Conservation (phyloP, 768 basidiomycete species). For the Sistotremastrum suecicum region DNA sequence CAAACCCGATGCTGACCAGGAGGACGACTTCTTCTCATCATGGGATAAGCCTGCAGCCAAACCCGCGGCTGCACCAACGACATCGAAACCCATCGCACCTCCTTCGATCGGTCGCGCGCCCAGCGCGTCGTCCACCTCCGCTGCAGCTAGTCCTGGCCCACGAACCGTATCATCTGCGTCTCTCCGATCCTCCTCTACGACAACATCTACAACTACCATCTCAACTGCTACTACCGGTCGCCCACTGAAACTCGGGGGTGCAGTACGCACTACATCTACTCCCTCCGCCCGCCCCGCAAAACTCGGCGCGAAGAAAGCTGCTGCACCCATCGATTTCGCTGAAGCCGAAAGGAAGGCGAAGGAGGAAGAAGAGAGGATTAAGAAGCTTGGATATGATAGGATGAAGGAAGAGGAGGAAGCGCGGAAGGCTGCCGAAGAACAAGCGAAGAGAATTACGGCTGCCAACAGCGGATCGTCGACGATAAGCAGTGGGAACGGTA, state of each 20-base stretch:
- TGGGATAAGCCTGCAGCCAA: constrained; percentile 71
- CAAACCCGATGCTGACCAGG: constrained; percentile 29
- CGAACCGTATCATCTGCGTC: constrained; percentile 57
- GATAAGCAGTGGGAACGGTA: constrained; percentile 15
- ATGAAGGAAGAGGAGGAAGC: constrained; percentile 72
- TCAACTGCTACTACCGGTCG: constrained; percentile 15
- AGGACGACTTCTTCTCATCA: constrained; percentile 93
- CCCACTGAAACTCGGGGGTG: constrained; percentile 38
- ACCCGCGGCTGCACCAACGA: constrained; percentile 8
- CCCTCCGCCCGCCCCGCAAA: constrained; percentile 19
- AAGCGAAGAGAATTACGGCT: constrained; percentile 20
- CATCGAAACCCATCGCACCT: constrained; percentile 38
- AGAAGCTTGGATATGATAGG: constrained; percentile 84
- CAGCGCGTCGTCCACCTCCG: constrained; percentile 16
- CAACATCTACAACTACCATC: constrained; percentile 6
- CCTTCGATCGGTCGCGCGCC: constrained; percentile 27
- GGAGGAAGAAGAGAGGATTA: constrained; percentile 87
- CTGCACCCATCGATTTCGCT: constrained; percentile 76
- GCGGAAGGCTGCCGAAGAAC: constrained; percentile 43
- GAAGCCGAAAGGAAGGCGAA: constrained; percentile 82
- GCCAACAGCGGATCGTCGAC: constrained; percentile 24
- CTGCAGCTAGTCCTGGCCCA: constrained; percentile 24
- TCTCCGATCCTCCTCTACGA: constrained; percentile 30
- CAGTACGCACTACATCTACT: constrained; percentile 8
- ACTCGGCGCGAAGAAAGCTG: constrained; percentile 75